A percentile compares a stretch with the other conserved stretches of the same genome.
These are phyloP conservation scores for Amaranthus palmeri DNA, from an alignment of 148 eudicot species.

Conservation along the genomic window DNA sequence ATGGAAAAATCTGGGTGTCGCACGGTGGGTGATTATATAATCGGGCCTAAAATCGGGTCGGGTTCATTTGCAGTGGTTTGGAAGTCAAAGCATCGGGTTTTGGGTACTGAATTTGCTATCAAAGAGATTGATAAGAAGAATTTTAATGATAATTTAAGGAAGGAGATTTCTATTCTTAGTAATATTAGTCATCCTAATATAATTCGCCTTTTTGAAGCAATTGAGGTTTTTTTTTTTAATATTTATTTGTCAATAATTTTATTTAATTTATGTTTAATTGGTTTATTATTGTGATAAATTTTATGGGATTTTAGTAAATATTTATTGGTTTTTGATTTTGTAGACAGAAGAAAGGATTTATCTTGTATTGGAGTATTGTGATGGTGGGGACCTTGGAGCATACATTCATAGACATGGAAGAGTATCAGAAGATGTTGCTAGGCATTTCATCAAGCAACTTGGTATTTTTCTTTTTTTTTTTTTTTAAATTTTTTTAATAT, in stretches of 20 bases:
- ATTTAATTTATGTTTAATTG: not conserved
- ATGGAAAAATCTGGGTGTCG: constrained; percentile 34
- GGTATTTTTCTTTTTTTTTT: constrained; percentile 23
- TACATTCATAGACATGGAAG: constrained; percentile 47
- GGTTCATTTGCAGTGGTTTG: constrained; percentile 58
- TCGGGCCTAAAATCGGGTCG: constrained; percentile 47
- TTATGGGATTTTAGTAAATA: not conserved
- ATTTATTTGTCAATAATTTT: not conserved
- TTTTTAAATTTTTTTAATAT: not conserved
- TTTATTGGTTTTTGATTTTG: constrained; percentile 4
- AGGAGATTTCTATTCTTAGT: constrained; percentile 48
- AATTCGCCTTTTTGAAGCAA: constrained; percentile 44
- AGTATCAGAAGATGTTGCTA: constrained; percentile 48
- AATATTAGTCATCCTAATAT: constrained; percentile 46
- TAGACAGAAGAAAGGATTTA: constrained; percentile 46
- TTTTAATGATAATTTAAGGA: constrained; percentile 41
- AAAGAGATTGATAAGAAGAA: constrained; percentile 58
- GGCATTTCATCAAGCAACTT: constrained; percentile 49
- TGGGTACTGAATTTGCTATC: constrained; percentile 41
- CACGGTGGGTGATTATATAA: constrained; percentile 38
- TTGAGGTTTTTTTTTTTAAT: constrained; percentile 33
- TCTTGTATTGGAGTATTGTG: constrained; percentile 54
- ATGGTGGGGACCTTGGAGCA: constrained; percentile 50
- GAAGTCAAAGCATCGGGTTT: constrained; percentile 39
- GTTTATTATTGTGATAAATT: not conserved